Evolutionary conservation across 164 flowering plant species (phyloP).

Genomic region (Vitis rotundifolia): DNA sequence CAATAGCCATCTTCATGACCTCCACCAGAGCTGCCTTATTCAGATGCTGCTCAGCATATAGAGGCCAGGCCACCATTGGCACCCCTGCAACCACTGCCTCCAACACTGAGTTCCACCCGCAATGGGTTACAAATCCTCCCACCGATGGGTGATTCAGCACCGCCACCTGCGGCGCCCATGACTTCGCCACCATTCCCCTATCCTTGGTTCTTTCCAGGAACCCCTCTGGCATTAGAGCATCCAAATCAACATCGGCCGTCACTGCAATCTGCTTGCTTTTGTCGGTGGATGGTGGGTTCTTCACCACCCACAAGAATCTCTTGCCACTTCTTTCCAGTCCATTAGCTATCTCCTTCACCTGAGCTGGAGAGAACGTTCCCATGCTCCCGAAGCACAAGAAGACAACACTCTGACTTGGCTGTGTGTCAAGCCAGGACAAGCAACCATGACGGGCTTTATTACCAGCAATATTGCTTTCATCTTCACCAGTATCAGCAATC

Average conservation of each 20-base stretch:
- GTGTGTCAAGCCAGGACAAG: neutral
- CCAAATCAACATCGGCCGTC: neutral
- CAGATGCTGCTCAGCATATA: no score
- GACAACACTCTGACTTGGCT: neutral
- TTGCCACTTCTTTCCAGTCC: neutral
- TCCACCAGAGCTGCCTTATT: no score
- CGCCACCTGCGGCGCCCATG: conserved; percentile 16
- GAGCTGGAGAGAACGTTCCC: neutral
- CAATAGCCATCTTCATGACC: no score
- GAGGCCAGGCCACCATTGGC: no score
- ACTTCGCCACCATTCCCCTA: conserved; percentile 1
- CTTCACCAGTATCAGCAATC: neutral
- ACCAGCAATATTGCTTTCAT: neutral
- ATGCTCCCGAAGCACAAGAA: no score
- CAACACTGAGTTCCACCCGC: no score
- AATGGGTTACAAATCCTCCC: neutral
- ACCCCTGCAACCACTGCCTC: no score
- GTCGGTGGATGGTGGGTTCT: neutral
- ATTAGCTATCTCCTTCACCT: neutral
- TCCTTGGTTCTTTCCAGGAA: conserved; percentile 8
- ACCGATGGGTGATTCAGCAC: conserved; percentile 5
- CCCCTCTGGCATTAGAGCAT: conserved; percentile 4
- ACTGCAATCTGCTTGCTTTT: neutral
- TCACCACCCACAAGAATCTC: neutral
- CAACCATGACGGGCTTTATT: neutral